Conservation (phyloP, 2,329 filamentous ascomycete genomes). For the Lecanicillium sp. region DNA sequence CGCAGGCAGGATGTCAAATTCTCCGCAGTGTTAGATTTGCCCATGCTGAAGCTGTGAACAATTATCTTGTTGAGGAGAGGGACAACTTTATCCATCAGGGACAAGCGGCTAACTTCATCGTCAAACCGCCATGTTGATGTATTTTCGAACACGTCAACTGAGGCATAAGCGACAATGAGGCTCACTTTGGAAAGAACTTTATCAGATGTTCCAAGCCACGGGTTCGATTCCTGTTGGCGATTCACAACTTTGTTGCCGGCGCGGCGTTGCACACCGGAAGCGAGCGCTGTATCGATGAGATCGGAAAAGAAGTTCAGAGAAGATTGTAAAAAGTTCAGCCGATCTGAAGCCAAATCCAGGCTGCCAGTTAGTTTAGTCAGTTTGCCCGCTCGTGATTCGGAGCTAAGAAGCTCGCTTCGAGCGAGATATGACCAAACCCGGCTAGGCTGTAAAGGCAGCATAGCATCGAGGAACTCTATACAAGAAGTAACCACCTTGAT, state of each 20-base stretch:
- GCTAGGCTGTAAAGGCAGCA: constrained; percentile 67
- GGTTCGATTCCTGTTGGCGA: constrained; percentile 40
- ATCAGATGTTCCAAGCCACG: constrained; percentile 68
- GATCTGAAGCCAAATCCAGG: constrained; percentile 67
- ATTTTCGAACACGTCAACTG: constrained; percentile 80
- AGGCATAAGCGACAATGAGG: constrained; percentile 62
- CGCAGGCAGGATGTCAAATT: constrained; percentile 54
- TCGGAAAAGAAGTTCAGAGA: constrained; percentile 66
- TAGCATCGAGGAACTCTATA: constrained; percentile 67
- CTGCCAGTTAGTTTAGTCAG: constrained; percentile 73
- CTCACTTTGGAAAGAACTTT: constrained; percentile 66
- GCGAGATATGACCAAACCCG: constrained; percentile 86
- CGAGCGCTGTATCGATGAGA: constrained; percentile 67
- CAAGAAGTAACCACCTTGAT: constrained; percentile 63
- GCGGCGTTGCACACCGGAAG: constrained; percentile 59
- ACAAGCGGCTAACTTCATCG: constrained; percentile 55
- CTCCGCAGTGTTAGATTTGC: constrained; percentile 42
- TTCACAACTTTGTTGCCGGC: constrained; percentile 39
- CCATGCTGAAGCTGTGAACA: constrained; percentile 65
- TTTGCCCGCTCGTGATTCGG: constrained; percentile 66
- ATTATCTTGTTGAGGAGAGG: constrained; percentile 65
- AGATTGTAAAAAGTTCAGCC: constrained; percentile 68
- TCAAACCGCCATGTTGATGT: constrained; percentile 79
- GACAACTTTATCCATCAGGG: constrained; percentile 61
- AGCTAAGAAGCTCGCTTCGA: constrained; percentile 70